Conservation (phyloP, 1,284 basidiomycete genomes). For the Apiotrichum mycotoxinovorans region DNA sequence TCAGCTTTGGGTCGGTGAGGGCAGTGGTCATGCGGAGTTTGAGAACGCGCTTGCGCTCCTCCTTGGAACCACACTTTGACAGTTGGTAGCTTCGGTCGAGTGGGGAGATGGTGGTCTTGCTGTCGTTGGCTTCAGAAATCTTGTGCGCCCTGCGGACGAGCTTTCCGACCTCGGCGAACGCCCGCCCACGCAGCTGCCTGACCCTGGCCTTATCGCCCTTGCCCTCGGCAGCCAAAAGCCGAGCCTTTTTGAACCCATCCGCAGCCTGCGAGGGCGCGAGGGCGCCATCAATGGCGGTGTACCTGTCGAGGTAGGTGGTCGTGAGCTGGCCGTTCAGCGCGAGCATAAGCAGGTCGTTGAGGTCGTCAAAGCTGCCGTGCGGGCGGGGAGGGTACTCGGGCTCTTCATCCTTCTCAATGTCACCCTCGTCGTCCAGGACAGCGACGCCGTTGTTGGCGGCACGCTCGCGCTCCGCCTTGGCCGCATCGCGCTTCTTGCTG, state of each 20-base stretch:
- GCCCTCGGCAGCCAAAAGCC: slow-evolving; percentile 1
- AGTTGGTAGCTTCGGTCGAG: not conserved
- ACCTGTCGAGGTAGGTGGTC: not conserved
- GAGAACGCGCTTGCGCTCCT: slow-evolving; percentile 33
- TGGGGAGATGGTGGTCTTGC: too few species aligned
- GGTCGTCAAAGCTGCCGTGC: slow-evolving; percentile 35
- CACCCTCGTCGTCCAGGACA: slow-evolving; percentile 23
- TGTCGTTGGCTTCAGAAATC: not conserved
- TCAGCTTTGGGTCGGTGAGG: slow-evolving; percentile 55
- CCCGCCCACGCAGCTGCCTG: slow-evolving; percentile 1
- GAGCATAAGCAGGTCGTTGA: slow-evolving; percentile 30
- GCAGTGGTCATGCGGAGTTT: slow-evolving; percentile 49
- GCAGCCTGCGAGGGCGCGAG: slow-evolving; percentile 17
- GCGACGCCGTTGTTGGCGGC: slow-evolving; percentile 15
- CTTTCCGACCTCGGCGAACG: too few species aligned
- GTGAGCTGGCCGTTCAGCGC: slow-evolving; percentile 31
- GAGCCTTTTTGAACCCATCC: slow-evolving; percentile 14
- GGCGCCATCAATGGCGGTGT: slow-evolving; percentile 24
- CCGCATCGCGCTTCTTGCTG: slow-evolving; percentile 20
- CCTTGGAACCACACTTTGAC: not conserved
- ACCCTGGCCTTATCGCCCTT: slow-evolving; percentile 5
- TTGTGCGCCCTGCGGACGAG: too few species aligned
- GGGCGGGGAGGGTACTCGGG: slow-evolving; percentile 30
- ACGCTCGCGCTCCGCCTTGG: slow-evolving; percentile 9
- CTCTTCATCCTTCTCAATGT: slow-evolving; percentile 10